Base-by-base conservation (phyloP, 1,284 basidiomycete species). In the Gomphus bonarii region DNA sequence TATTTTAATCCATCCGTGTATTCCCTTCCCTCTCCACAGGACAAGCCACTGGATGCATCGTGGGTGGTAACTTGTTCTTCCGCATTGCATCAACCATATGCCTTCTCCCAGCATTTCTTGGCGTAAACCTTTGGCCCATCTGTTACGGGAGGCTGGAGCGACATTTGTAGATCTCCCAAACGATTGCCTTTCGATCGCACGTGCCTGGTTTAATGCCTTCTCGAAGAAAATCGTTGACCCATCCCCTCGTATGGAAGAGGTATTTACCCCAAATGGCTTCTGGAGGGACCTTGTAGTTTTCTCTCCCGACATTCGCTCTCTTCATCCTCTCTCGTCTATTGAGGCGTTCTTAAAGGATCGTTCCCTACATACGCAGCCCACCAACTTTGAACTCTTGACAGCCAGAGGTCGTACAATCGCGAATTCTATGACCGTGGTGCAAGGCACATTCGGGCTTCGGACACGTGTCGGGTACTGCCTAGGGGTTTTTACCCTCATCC, bases 251-350 rank as follows among this genome's bases (percentile, higher is more conserved):
- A 12, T 46, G 3, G 44, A 11, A 22, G 22, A 46, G 9, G 25
- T 46, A 6, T 46, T 46, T 11, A 46, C 44, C 8, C 44, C 44
- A 11, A 46, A 46, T 46, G 44, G 61, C 40, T 63, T 61, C 28
- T 63, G 61, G 61, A 52, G 60, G 6, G 62, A 61, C 47, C 56
- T 62, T 20, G 38, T 63, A 25, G 62, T 42, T 12, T 62, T 63
- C 40, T 61, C 62, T 50, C 55, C 59, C 5, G 60, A 63, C 46
- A 61, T 51, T 47, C 49, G 55, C 8, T 61, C 61, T 10, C 44
- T 61, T 22, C 60, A 54, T 36, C 12, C 61, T 20, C 54, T 55
- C 33, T 44, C 50, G 10, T 22, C 55, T 18, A 51, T 62, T 18
- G 31, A 61, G 33, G 30, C 38, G 25, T 50, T 58, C 18, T 58